phyloP scores from a whole-genome alignment of 163 green algal species.

The Chloromonas sp. region DNA sequence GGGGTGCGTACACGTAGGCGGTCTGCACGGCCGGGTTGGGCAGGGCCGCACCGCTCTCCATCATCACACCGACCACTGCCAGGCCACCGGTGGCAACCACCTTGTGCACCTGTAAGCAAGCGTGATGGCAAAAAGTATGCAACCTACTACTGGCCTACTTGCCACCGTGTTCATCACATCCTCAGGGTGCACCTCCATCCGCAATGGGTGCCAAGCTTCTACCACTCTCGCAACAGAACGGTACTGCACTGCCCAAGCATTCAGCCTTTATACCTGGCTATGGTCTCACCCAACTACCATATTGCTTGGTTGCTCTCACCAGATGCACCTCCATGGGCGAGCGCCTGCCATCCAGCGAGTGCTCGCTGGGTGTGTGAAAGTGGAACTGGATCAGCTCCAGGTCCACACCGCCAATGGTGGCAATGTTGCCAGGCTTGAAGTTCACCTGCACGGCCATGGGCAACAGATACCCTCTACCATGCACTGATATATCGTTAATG shows the following conservation, averaged over 20 bases:
- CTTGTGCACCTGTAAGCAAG: slow-evolving; percentile 7
- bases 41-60: slow-evolving; percentile 33
- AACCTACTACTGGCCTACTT: too few species aligned
- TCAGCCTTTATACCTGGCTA: too few species aligned
- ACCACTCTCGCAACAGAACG: neutral
- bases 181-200: neutral
- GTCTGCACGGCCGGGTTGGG: slow-evolving; percentile 39
- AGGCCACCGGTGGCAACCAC: slow-evolving; percentile 38
- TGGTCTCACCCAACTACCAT: neutral
- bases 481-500: too few species aligned
- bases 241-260: too few species aligned
- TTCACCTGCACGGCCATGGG: slow-evolving; percentile 45
- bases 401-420: slow-evolving; percentile 33
- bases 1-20: neutral
- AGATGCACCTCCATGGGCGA: slow-evolving; percentile 75
- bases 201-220: neutral
- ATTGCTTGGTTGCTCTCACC: slow-evolving; percentile 26
- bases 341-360: slow-evolving; percentile 60
- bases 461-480: neutral
- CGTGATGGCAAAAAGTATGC: too few species aligned
- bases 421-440: slow-evolving; percentile 43
- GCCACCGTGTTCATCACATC: too few species aligned
- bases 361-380: slow-evolving; percentile 80
- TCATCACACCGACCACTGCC: slow-evolving; percentile 58
- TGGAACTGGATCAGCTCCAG: slow-evolving; percentile 80